phyloP scores from a whole-genome alignment of 2,329 filamentous ascomycete genomes.

The Phaeosphaeria sp. region DNA sequence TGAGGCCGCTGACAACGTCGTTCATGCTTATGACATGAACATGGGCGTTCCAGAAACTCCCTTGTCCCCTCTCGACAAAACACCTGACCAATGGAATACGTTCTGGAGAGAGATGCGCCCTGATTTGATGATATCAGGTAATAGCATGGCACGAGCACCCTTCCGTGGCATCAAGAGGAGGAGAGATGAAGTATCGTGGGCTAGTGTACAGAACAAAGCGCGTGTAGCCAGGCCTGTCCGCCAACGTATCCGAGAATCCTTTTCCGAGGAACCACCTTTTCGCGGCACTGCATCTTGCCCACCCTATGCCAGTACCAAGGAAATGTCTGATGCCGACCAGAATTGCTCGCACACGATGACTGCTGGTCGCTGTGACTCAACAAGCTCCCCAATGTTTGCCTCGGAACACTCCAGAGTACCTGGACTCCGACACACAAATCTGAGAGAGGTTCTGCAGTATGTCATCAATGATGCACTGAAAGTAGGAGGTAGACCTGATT shows the following conservation, averaged over 20 bases:
- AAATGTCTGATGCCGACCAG: slow-evolving; percentile 26
- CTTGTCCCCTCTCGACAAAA: slow-evolving; percentile 49
- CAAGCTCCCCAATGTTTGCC: slow-evolving; percentile 40
- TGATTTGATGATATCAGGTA: slow-evolving; percentile 53
- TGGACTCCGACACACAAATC: slow-evolving; percentile 55
- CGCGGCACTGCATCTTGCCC: slow-evolving; percentile 25
- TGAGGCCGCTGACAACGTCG: slow-evolving; percentile 76
- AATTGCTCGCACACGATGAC: slow-evolving; percentile 30
- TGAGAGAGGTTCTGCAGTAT: slow-evolving; percentile 58
- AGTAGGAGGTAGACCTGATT: slow-evolving; percentile 60
- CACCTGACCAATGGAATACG: slow-evolving; percentile 30
- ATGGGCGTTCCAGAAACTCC: slow-evolving; percentile 75
- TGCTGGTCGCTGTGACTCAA: slow-evolving; percentile 31
- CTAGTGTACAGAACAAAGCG: slow-evolving; percentile 25
- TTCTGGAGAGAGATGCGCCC: slow-evolving; percentile 48
- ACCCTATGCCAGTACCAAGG: slow-evolving; percentile 12
- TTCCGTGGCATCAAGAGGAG: slow-evolving; percentile 53
- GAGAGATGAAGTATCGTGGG: slow-evolving; percentile 47
- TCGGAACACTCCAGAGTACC: slow-evolving; percentile 52
- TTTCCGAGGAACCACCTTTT: slow-evolving; percentile 37
- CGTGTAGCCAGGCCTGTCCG: slow-evolving; percentile 34
- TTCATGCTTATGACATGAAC: slow-evolving; percentile 77
- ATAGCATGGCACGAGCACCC: slow-evolving; percentile 47
- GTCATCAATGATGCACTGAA: slow-evolving; percentile 61
- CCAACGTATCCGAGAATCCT: slow-evolving; percentile 33